Conservation (phyloP, 1,139 yeast genomes). For the Saccharomyces hybrid region DNA sequence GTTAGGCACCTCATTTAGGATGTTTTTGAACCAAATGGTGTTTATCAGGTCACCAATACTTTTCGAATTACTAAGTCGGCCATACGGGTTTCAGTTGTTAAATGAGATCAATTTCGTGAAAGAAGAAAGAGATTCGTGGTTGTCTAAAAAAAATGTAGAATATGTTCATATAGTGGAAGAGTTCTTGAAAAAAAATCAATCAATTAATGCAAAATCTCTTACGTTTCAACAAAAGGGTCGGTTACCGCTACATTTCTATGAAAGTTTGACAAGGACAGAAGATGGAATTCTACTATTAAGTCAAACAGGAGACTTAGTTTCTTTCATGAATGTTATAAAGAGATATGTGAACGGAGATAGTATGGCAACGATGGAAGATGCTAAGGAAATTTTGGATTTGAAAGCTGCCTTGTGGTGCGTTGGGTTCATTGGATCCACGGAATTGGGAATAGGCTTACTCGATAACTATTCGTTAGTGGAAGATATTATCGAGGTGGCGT, state of each 20-base stretch:
- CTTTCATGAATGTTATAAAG: constrained; percentile 37
- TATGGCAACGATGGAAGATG: constrained; percentile 19
- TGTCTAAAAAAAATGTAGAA: constrained; percentile 42
- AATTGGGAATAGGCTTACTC: constrained; percentile 57
- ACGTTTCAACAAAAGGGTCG: constrained; percentile 11
- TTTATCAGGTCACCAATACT: constrained; percentile 37
- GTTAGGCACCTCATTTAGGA: constrained; percentile 20
- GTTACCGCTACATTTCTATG: constrained; percentile 68
- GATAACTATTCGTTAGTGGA: constrained; percentile 51
- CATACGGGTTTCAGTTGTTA: constrained; percentile 49
- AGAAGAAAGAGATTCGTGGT: constrained; percentile 53
- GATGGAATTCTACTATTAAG: constrained; percentile 58
- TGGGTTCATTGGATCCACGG: constrained; percentile 71
- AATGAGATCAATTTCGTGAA: constrained; percentile 45
- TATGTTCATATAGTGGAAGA: constrained; percentile 48
- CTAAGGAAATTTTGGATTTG: constrained; percentile 37
- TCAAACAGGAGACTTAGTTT: constrained; percentile 41
- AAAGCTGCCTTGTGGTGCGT: constrained; percentile 86
- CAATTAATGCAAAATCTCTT: neutral
- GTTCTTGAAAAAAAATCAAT: constrained; percentile 17
- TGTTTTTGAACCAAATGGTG: constrained; percentile 30
- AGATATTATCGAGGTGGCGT: constrained; percentile 47
- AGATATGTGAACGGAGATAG: constrained; percentile 27
- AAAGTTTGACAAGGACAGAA: constrained; percentile 68
- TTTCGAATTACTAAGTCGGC: constrained; percentile 46